A percentile compares a stretch with the other conserved stretches of the same genome.
phyloP scores from a whole-genome alignment of 2,329 filamentous ascomycete genomes.

The Huntiella abstrusa region DNA sequence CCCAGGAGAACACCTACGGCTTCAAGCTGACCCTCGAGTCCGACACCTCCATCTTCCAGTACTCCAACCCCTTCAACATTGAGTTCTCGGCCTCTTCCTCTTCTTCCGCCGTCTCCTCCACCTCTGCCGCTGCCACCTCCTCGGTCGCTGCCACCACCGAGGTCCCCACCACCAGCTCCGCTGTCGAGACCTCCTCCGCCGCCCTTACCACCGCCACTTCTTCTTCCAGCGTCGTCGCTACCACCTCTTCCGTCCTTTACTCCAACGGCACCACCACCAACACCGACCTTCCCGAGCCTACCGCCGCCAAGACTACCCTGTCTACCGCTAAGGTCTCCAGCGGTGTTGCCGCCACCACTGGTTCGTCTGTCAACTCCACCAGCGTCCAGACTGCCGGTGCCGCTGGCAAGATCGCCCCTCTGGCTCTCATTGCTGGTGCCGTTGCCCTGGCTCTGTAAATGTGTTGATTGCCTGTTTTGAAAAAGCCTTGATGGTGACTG shows the following conservation, averaged over 20 bases:
- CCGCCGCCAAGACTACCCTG: slow-evolving; percentile 14
- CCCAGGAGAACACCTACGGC: slow-evolving; percentile 32
- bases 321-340: slow-evolving; percentile 12
- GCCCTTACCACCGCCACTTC: slow-evolving; percentile 15
- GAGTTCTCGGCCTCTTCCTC: slow-evolving; percentile 15
- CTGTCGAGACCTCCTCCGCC: slow-evolving; percentile 10
- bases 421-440: slow-evolving; percentile 9
- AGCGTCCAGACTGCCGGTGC: slow-evolving; percentile 11
- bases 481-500: no score
- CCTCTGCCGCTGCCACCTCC: slow-evolving; percentile 14
- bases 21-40: slow-evolving; percentile 33
- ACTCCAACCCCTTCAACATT: slow-evolving; percentile 42
- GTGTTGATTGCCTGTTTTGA: not conserved
- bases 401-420: slow-evolving; percentile 8
- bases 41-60: slow-evolving; percentile 35
- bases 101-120: slow-evolving; percentile 13
- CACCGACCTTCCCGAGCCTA: slow-evolving; percentile 16
- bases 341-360: slow-evolving; percentile 7
- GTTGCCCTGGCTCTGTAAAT: slow-evolving; percentile 9
- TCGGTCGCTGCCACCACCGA: slow-evolving; percentile 15
- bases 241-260: slow-evolving; percentile 15
- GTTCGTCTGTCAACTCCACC: slow-evolving; percentile 13
- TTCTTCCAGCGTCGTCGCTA: slow-evolving; percentile 15
- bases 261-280: slow-evolving; percentile 15
- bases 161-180: not conserved